Conservation (phyloP, 768 basidiomycete genomes). For the Chiua virens region DNA sequence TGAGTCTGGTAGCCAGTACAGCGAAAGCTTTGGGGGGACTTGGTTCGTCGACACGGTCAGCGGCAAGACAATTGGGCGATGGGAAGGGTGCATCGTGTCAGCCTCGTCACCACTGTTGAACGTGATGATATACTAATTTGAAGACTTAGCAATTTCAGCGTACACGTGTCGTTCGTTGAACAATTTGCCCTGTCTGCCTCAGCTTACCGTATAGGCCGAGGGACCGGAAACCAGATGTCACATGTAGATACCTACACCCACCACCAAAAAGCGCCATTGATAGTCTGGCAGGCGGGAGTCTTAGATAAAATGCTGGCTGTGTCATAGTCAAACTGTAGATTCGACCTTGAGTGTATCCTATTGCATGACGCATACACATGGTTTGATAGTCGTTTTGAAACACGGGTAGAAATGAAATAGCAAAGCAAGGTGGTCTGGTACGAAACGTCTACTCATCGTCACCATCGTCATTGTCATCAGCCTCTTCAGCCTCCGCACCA, state of each 20-base stretch:
- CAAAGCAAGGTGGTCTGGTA: not conserved
- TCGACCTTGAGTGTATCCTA: constrained; percentile 6
- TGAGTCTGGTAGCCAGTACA: constrained; percentile 58
- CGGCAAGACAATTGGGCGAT: constrained; percentile 64
- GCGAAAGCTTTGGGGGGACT: constrained; percentile 50
- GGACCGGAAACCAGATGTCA: constrained; percentile 40
- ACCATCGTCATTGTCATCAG: constrained; percentile 31
- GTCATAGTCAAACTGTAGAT: constrained; percentile 11
- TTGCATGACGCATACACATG: constrained; percentile 23
- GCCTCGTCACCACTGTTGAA: constrained; percentile 28
- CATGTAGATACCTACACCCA: constrained; percentile 43
- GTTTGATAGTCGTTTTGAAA: constrained; percentile 12
- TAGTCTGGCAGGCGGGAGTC: constrained; percentile 55
- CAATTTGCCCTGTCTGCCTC: constrained; percentile 54
- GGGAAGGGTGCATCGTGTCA: constrained; percentile 78
- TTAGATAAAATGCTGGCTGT: constrained; percentile 41
- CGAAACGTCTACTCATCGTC: constrained; percentile 55
- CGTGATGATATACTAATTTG: constrained; percentile 5
- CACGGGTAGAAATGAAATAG: not conserved
- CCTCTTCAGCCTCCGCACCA: constrained; percentile 44
- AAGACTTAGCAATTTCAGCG: constrained; percentile 57
- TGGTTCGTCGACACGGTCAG: constrained; percentile 80
- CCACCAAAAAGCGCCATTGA: constrained; percentile 35
- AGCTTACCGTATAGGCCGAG: constrained; percentile 52
- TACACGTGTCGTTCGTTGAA: constrained; percentile 45